Evolutionary conservation across 176 grass and related monocot genomes (phyloP), one percentile per base, ranked within the genome.

Genomic region (Musa itinerans): DNA sequence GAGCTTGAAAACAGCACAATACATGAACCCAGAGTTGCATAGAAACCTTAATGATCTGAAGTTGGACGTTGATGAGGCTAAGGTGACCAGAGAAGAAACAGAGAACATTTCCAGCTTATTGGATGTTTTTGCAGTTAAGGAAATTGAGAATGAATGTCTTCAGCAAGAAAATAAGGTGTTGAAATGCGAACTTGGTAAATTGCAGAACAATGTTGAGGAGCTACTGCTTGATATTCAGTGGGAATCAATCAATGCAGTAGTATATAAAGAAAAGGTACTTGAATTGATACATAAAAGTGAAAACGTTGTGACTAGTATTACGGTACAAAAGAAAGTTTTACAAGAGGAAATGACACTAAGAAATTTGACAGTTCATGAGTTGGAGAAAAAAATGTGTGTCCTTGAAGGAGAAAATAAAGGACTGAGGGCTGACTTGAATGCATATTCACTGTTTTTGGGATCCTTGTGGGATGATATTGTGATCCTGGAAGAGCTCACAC

Each of bases 191-290:
- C 57, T 83, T 73, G 23, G 80, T 54, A 81, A 80, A 59, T n/a
- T 89, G 69, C 79, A 80, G 71, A 80, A 64, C 70, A 82, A 86
- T 54, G 66, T 89, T 73, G 54, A 84, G 19, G 64, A 78, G 57
- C 84, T 92, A 63, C 74, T 89, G 34, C 72, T 82, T 16, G 88
- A 85, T 58, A 87, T 93, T 77, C 86, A 93, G 62, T 58, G 71
- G 23, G 88, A 86, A 70, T 89, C 80, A 56, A 83, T 89, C 65
- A 92, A 91, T 51, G 90, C 86, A 2, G 65, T 86, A 80, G 72
- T 89, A 43, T 91, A 90, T 82, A 87, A 89, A 84, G 90, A 90
- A 81, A 93, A 98, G 61, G 80, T 98, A 53, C 53, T 89, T 74
- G 90, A 98, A 63, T 83, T 98, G 74, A 87, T 85, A 1, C 59